Evolutionary conservation across 805 yeast species (phyloP), one percentile per base, ranked within the genome.

Genomic region (Wickerhamiella qilinensis): DNA sequence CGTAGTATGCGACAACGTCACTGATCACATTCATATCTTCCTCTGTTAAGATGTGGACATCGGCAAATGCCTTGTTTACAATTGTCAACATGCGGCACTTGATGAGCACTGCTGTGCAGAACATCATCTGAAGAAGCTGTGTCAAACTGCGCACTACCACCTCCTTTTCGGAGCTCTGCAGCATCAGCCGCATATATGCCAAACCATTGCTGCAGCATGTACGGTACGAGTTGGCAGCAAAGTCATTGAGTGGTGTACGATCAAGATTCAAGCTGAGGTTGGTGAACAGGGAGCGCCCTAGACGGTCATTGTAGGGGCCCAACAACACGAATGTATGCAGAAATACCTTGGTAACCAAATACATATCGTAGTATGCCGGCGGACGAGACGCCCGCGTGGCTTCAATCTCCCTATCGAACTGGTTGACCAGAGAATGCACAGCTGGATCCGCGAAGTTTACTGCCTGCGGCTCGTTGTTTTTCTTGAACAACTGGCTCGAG

Each of bases 81-180:
- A 54, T 36, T 12, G 45, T 39, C 33, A 56, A 46, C 7, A 54
- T 45, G 12, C 60, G 51, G 31, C 58, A 50, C 38, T 57, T 58
- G 30, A 58, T 44, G 4, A 58, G 45, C 11, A 54, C 34, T 1
- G 55, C 48, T 9, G 55, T 53, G 27, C 55, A 46, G 30, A 50
- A 50, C 1, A 52, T 49, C 32, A 56, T 37, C 21, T 56, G 33
- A 3, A 53, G 43, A 41, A 51, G 49, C 22, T 46, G 46, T 28
- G 50, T 53, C 44, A 44, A 36, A 14, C 86, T 86, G 41, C 71
- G 59, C 2, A 67, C 55, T 0, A 77, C 68, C 17, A 77, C 59
- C n/a, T 63, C 59, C n/a, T 59, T 64, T 4, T 60, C 59, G 2
- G 64, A 46, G 41, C 38, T 42, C 9, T 29, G 31, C 12, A 41